These are phyloP conservation scores for Typha latifolia DNA, from an alignment of 176 grass and related monocot species.

Conservation along the genomic window DNA sequence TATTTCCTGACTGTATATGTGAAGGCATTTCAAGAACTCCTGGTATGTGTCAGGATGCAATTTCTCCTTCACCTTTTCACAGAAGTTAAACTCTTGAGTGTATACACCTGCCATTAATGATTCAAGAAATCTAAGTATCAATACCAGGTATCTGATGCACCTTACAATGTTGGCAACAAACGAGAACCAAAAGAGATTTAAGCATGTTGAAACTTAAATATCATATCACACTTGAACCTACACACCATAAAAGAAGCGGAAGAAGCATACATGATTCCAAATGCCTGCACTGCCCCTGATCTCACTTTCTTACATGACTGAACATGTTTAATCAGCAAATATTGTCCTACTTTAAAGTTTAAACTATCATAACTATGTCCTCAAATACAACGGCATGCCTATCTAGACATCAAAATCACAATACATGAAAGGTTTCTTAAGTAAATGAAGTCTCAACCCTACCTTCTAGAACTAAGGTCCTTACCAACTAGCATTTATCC, in stretches of 20 bases:
- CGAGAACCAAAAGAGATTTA: neutral
- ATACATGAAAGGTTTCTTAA: no score
- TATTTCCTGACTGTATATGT: slow-evolving; percentile 99
- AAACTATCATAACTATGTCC: no score
- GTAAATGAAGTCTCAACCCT: neutral
- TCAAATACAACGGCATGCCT: no score
- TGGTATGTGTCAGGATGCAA: slow-evolving; percentile 89
- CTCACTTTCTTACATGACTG: no score
- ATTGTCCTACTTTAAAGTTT: no score
- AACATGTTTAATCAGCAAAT: no score
- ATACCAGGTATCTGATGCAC: neutral
- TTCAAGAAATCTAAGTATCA: slow-evolving; percentile 5
- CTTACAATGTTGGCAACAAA: slow-evolving; percentile 9
- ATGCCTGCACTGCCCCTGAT: no score
- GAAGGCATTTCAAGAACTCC: slow-evolving; percentile 98
- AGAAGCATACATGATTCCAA: no score
- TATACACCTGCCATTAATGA: slow-evolving; percentile 53
- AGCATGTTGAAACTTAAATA: neutral
- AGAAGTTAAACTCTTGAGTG: slow-evolving; percentile 78
- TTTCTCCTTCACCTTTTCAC: slow-evolving; percentile 95
- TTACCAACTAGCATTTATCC: neutral
- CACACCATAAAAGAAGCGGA: no score
- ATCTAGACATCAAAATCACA: no score
- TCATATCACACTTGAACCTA: neutral
- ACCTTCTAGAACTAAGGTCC: no score